These are phyloP conservation scores for Ananas comosus DNA, from an alignment of 176 grass and related monocot genomes.

Conservation along the genomic window DNA sequence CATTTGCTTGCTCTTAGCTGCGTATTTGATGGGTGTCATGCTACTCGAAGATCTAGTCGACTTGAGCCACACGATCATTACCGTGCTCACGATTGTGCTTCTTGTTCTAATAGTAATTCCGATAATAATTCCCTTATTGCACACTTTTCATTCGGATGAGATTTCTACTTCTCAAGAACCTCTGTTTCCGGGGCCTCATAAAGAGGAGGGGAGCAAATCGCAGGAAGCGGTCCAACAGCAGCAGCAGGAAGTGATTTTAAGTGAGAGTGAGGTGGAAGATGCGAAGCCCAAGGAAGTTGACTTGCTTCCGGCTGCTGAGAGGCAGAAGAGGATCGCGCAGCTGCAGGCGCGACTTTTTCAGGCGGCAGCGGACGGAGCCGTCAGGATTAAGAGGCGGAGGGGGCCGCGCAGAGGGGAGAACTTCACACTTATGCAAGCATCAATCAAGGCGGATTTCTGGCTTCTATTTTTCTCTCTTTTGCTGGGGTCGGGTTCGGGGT, in stretches of 20 bases:
- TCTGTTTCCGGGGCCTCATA: slow-evolving; percentile 26
- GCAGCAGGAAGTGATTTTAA: slow-evolving; percentile 55
- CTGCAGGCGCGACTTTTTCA: slow-evolving; percentile 65
- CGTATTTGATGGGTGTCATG: slow-evolving; percentile 86
- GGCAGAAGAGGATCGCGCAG: slow-evolving; percentile 75
- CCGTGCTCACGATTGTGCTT: slow-evolving; percentile 46
- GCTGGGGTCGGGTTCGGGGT: slow-evolving; percentile 70
- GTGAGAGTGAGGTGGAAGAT: slow-evolving; percentile 86
- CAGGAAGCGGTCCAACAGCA: neutral
- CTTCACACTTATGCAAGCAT: slow-evolving; percentile 77
- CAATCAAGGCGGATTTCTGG: slow-evolving; percentile 90
- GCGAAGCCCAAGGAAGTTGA: slow-evolving; percentile 77
- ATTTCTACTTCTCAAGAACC: slow-evolving; percentile 23
- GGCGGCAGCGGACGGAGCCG: slow-evolving; percentile 74
- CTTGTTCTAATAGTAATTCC: slow-evolving; percentile 48
- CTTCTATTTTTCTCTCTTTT: slow-evolving; percentile 83
- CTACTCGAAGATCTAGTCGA: slow-evolving; percentile 66
- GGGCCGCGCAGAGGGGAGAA: slow-evolving; percentile 74
- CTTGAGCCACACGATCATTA: slow-evolving; percentile 33
- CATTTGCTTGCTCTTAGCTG: slow-evolving; percentile 62
- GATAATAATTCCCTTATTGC: slow-evolving; percentile 59
- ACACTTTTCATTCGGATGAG: slow-evolving; percentile 40
- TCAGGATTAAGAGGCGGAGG: slow-evolving; percentile 51
- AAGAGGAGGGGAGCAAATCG: slow-evolving; percentile 19
- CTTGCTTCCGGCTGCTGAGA: slow-evolving; percentile 76